These are phyloP conservation scores for Ogataea pilisensis DNA, from an alignment of 805 yeast species.

Conservation along the genomic window DNA sequence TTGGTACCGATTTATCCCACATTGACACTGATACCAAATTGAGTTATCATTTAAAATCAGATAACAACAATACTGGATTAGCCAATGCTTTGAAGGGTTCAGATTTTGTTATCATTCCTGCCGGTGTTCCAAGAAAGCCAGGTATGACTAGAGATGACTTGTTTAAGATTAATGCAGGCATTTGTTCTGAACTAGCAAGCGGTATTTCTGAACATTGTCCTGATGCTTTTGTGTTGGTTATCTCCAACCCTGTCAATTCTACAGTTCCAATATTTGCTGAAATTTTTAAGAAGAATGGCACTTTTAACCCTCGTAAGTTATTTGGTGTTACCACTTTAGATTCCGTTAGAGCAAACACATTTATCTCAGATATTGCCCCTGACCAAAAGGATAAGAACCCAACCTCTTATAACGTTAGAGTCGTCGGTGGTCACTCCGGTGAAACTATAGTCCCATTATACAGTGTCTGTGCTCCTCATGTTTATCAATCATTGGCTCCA, in stretches of 20 bases:
- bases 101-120: conserved; percentile 47
- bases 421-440: conserved; percentile 94
- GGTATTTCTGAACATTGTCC: conserved; percentile 73
- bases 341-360: conserved; percentile 82
- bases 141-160: conserved; percentile 98
- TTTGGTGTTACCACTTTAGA: conserved; percentile 91
- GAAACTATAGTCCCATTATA: conserved; percentile 88
- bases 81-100: conserved; percentile 38
- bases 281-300: conserved; percentile 62
- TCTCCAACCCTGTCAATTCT: conserved; percentile 92
- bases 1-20: conserved; percentile 51
- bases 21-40: conserved; percentile 47
- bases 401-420: conserved; percentile 60
- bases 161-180: conserved; percentile 66
- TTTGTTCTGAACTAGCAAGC: conserved; percentile 67
- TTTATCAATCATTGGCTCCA: conserved; percentile 27
- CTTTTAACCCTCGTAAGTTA: conserved; percentile 65
- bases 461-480: conserved; percentile 37
- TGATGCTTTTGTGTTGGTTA: conserved; percentile 71
- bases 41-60: conserved; percentile 38
- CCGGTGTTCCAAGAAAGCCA: conserved; percentile 97
- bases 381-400: conserved; percentile 34
- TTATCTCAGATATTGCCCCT: conserved; percentile 54
- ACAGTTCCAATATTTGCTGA: conserved; percentile 88
- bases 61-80: conserved; percentile 30